phyloP scores from a whole-genome alignment of 1,139 yeast species.

The Blastobotrys capitulatus region DNA sequence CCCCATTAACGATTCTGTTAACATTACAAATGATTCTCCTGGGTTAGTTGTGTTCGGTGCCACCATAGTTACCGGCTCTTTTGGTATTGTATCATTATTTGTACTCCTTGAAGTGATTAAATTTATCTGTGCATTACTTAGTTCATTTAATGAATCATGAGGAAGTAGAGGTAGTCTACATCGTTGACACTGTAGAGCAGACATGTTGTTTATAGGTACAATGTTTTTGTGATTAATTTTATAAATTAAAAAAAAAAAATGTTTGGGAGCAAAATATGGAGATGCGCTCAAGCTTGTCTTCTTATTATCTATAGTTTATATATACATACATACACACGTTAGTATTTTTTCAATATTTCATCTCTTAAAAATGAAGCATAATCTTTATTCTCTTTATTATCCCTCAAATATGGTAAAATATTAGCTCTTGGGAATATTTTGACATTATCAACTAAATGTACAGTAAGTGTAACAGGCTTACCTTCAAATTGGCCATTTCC shows the following conservation, averaged over 20 bases:
- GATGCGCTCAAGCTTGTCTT: too few species aligned
- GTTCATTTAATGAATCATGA: conserved; percentile 48
- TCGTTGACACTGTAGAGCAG: conserved; percentile 42
- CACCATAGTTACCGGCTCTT: not conserved
- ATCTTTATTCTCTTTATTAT: conserved; percentile 7
- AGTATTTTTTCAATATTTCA: not conserved
- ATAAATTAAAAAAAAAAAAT: too few species aligned
- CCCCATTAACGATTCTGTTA: conserved; percentile 34
- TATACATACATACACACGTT: too few species aligned
- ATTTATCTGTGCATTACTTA: conserved; percentile 50
- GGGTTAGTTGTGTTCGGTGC: conserved; percentile 13
- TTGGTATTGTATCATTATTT: not conserved
- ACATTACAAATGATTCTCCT: conserved; percentile 41
- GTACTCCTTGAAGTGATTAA: conserved; percentile 30
- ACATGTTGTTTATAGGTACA: too few species aligned
- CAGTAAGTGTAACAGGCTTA: conserved; percentile 37
- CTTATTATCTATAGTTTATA: too few species aligned
- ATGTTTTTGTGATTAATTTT: too few species aligned
- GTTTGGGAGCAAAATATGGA: too few species aligned
- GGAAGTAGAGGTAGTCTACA: conserved; percentile 55
- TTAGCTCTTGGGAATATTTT: conserved; percentile 30
- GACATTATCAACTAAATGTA: conserved; percentile 47
- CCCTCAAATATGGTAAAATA: conserved; percentile 27
- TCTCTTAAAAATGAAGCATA: not conserved
- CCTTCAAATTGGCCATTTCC: conserved; percentile 53